Base-by-base conservation (phyloP, 2,329 filamentous ascomycete genomes). In the Fusarium heterosporum region DNA sequence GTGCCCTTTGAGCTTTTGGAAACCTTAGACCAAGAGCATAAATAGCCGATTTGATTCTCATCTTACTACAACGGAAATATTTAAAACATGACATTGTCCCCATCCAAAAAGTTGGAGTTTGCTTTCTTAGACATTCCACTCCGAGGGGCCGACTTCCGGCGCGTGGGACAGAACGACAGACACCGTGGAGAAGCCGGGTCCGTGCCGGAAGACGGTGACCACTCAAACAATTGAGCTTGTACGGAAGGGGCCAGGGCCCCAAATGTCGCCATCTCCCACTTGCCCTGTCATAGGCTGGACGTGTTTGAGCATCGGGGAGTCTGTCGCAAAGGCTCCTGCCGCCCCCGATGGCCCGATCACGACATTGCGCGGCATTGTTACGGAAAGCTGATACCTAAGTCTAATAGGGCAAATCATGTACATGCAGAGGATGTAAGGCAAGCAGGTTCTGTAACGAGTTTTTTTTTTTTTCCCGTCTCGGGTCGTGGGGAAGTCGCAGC, bases 101-200 rank as follows among this genome's bases (percentile, higher is more conserved):
- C 12, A 8, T 45, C 16, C 25, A 16, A 13, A n/a, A 28, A 34
- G 13, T 42, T 17, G 28, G 39, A 63, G 39, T 39, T 16, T 17
- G 34, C 30, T 47, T 43, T 30, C 32, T 36, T 29, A 17, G 25
- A 29, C 19, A 43, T 36, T 40, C 42, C 26, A 30, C 38, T 10
- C 22, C 40, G 39, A 30, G 39, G 52, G 67, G 61, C 71, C 71
- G 71, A 73, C 67, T 73, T 72, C 71, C 71, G 71, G 69, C 47
- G 52, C 50, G 39, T 60, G 41, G 62, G 39, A 57, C 47, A 40
- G 29, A 51, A 39, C 57, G 39, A 57, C 47, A 40, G 32, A 51
- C 19, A 11, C 43, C 39, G 58, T 63, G 55, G 51, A 51, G 62
- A 66, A 57, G 48, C 57, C 42, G 46, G 56, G 22, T 29, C 56